These are phyloP conservation scores for Phytopythium vexans DNA, from an alignment of 352 stramenopile genomes.

Conservation along the genomic window DNA sequence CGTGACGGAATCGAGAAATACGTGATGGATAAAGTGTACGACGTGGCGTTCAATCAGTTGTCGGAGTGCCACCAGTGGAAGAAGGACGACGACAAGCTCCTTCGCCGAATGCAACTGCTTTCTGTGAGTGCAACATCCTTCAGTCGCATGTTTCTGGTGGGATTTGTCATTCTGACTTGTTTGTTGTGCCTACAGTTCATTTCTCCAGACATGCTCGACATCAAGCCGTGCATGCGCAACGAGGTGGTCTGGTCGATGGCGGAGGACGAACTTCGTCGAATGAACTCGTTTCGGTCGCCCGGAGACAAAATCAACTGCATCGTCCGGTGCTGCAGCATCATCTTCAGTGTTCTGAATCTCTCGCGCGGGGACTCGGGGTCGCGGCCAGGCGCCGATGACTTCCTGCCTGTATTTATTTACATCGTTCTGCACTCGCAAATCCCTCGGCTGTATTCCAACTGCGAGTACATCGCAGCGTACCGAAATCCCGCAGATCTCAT, in stretches of 20 bases:
- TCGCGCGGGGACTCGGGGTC: constrained; percentile 60
- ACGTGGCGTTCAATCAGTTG: constrained; percentile 76
- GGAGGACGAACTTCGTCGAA: constrained; percentile 86
- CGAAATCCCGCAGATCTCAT: constrained; percentile 87
- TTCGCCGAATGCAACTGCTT: constrained; percentile 79
- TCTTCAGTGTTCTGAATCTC: constrained; percentile 88
- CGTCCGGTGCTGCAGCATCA: constrained; percentile 84
- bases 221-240: constrained; percentile 88
- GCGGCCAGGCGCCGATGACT: constrained; percentile 85
- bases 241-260: constrained; percentile 89
- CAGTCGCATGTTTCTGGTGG: constrained; percentile 4
- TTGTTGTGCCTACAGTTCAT: constrained; percentile 40
- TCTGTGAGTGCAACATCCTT: constrained; percentile 32
- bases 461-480: constrained; percentile 90
- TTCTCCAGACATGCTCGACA: constrained; percentile 87
- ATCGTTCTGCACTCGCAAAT: constrained; percentile 90
- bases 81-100: constrained; percentile 70
- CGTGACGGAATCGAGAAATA: constrained; percentile 90
- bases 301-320: constrained; percentile 91
- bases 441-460: constrained; percentile 84
- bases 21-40: constrained; percentile 87
- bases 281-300: constrained; percentile 81
- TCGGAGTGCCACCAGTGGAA: constrained; percentile 60
- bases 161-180: not conserved
- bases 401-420: constrained; percentile 92